A percentile compares a stretch with the other conserved stretches of the same genome.
Evolutionary conservation across 1,284 basidiomycete species (phyloP).

Genomic region (Apiotrichum mycotoxinovorans): DNA sequence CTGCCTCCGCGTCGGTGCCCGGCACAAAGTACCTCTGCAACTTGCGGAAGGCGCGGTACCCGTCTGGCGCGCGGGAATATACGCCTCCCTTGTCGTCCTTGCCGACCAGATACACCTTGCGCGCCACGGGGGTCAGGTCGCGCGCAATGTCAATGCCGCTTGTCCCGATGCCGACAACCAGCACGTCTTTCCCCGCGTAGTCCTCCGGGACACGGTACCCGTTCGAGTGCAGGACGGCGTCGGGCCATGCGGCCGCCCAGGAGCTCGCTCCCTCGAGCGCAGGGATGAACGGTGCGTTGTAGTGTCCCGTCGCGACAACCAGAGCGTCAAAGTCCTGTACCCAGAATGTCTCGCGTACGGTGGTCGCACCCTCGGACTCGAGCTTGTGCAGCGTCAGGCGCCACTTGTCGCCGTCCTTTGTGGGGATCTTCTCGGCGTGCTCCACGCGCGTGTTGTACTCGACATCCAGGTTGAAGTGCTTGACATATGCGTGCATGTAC

Average conservation of each 20-base stretch:
- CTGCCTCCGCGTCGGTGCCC: too few relatives aligned
- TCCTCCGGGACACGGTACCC: slow-evolving; percentile 53
- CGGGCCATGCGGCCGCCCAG: slow-evolving; percentile 51
- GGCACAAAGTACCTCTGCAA: slow-evolving; percentile 38
- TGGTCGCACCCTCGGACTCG: slow-evolving; percentile 49
- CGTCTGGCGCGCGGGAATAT: slow-evolving; percentile 21
- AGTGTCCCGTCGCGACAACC: slow-evolving; percentile 54
- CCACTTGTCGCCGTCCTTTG: slow-evolving; percentile 15
- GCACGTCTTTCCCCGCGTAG: slow-evolving; percentile 51
- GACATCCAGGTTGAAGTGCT: slow-evolving; percentile 50
- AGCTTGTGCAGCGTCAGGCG: slow-evolving; percentile 41
- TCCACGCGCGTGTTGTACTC: slow-evolving; percentile 57
- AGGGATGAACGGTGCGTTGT: slow-evolving; percentile 49
- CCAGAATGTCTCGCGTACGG: slow-evolving; percentile 27
- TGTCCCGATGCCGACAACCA: slow-evolving; percentile 55
- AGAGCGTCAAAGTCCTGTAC: slow-evolving; percentile 55
- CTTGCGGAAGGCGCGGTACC: slow-evolving; percentile 35
- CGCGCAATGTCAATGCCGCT: slow-evolving; percentile 53
- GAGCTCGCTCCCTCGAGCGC: slow-evolving; percentile 45
- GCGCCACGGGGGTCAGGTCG: slow-evolving; percentile 28
- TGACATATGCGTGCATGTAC: slow-evolving; percentile 44
- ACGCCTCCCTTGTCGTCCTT: too few relatives aligned
- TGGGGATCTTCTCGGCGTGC: slow-evolving; percentile 33
- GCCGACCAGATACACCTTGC: slow-evolving; percentile 30
- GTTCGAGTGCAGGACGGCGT: slow-evolving; percentile 51